Evolutionary conservation across 2,329 filamentous ascomycete species (phyloP), one percentile per base, ranked within the genome.

Genomic region (Pyricularia grisea): DNA sequence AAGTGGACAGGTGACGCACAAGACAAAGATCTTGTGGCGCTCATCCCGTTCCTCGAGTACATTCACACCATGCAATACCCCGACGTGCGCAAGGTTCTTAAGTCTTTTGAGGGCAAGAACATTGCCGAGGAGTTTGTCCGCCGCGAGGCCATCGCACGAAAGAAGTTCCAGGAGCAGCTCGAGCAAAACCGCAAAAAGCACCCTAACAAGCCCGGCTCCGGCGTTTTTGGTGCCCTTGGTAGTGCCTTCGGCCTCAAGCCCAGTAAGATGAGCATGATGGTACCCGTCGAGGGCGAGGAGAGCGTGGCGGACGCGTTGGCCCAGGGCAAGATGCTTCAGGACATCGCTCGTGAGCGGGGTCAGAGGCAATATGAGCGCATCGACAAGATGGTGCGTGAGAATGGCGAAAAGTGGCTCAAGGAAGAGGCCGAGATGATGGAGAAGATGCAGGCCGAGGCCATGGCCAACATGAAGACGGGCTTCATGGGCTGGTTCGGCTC

Each of bases 21-120:
- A 74, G 94, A 99, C 79, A 93, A 89, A 77, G 92, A 93, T 65
- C 90, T 99, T 12, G 91, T 99, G 27, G 87, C 89, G 4, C 83
- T 97, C 66, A 97, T 99, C 70, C 95, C 95, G 14, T 97, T 99
- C 88, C 89, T 99, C 71, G 95, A 99, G 81, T 98, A 97, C 80
- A 88, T 99, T 72, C 92, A 93, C 73, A 95, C 93, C 25, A 97
- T 98, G 92, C 91, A 93, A 72, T 92, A 93, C 74, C 85, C 89
- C 68, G 95, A 99, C 75, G 92, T 96, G 17, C 92, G 95, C 73
- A 89, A 91, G 75, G 90, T 95, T 4, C 81, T 97, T 77, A 92
- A 92, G 81, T 94, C 92, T 0, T 97, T 97, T 75, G 89, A 97
- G 69, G 94, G 93, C 78, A 92, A 90, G 76, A 86, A 94, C 74